Evolutionary conservation across 345 rosid species (phyloP), one percentile per base, ranked within the genome.

Genomic region (Gynandropsis gynandra): DNA sequence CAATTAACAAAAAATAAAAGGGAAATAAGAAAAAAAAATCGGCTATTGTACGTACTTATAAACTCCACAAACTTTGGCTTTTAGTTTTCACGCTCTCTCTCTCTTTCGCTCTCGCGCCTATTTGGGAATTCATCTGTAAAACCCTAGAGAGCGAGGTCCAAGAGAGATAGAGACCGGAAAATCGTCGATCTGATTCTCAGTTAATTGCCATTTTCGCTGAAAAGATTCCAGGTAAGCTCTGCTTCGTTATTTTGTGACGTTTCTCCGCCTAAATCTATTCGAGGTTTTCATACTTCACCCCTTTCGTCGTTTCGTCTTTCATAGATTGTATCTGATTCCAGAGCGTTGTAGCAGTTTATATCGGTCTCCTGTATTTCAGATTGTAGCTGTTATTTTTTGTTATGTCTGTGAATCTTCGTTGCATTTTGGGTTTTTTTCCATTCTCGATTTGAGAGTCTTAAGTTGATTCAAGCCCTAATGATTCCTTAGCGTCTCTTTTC

Each of bases 51-150:
- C n/a, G n/a, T n/a, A n/a, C n/a, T n/a, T n/a, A n/a, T n/a, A n/a
- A 24, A 24, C 29, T 24, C 5, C 29, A 2, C 29, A n/a, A 46
- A 62, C 60, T 32, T 56, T 49, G 29, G 4, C 29, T 24, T 24
- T 24, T 24, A 24, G 29, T 18, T 5, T 33, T 36, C 11, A 0
- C 11, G 8, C 5, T 27, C 10, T 10, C 9, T 14, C 0, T n/a
- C 9, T 16, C 44, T 42, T 20, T 42, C 11, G 27, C 50, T 52
- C 41, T 43, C 47, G 13, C 24, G 47, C 33, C 47, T 52, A 47
- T 41, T 42, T 50, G 11, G 58, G 58, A 64, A 65, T 58, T 65
- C 70, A 46, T 49, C 64, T 58, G 44, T 64, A 65, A 65, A 58
- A 65, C 69, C 70, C 70, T 58, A 65, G 45, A 31, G 4, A 52